phyloP scores from a whole-genome alignment of 192 early-diverging fungal genomes.

The Coemansia sp. region DNA sequence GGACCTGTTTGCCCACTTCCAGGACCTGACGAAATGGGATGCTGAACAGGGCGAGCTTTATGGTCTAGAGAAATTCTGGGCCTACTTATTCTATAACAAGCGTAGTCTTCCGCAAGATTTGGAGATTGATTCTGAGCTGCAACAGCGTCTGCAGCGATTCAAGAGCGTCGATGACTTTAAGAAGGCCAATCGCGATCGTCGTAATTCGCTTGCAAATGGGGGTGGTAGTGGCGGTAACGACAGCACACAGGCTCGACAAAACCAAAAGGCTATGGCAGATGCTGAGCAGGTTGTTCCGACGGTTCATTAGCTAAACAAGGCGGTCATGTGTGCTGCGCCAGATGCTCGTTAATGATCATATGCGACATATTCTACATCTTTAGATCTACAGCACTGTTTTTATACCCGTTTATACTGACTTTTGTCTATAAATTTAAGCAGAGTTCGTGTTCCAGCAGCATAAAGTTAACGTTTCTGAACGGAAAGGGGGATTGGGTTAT shows the following conservation, averaged over 20 bases:
- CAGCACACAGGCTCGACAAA: conserved; percentile 26
- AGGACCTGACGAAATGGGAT: conserved; percentile 77
- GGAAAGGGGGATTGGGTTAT: neutral
- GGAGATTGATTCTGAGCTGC: conserved; percentile 58
- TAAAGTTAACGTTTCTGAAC: neutral
- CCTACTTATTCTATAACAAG: conserved; percentile 87
- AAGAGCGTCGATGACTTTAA: conserved; percentile 63
- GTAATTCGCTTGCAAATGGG: conserved; percentile 23
- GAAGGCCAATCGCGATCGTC: conserved; percentile 43
- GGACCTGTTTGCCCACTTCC: conserved; percentile 87
- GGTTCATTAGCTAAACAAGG: neutral
- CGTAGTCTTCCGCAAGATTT: conserved; percentile 68
- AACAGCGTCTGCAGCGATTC: conserved; percentile 61
- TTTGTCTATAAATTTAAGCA: neutral
- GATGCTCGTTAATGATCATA: neutral
- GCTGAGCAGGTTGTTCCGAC: conserved; percentile 30
- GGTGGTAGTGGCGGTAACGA: neutral
- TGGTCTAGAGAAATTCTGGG: conserved; percentile 96
- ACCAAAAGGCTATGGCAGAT: conserved; percentile 38
- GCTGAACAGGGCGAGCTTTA: conserved; percentile 71
- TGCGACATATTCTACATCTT: neutral
- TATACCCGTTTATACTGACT: neutral
- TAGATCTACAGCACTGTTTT: neutral
- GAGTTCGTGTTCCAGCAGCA: neutral
- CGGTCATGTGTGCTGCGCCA: neutral